Evolutionary conservation across 805 yeast genomes (phyloP), one percentile per base, ranked within the genome.

Genomic region (Wickerhamiella sergipiensis): DNA sequence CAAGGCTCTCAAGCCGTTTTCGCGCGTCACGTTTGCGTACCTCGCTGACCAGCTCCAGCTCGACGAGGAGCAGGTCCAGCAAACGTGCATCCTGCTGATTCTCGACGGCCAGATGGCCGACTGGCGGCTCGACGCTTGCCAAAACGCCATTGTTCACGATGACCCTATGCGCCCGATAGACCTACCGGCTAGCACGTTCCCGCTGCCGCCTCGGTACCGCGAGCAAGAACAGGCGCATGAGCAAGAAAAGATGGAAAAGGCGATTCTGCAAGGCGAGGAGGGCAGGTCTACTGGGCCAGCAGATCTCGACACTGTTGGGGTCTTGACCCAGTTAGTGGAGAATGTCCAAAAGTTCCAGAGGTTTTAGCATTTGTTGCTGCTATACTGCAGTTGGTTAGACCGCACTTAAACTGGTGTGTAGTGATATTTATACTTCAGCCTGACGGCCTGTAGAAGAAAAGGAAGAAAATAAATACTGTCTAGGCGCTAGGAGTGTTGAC

Each of bases 1-100:
- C n/a, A 53, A 61, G 23, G n/a, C 59, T 44, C 57, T 65, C 38
- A 54, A 53, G 48, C 70, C 70, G 8, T 66, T 61, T 43, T 54
- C 62, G 17, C 52, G 62, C 7, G 61, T 65, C 29, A 58, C 57
- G 2, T 50, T 61, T 29, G 51, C 24, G n/a, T 59, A 53, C 43
- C 52, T 67, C 7, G 64, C 66, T 12, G 26, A 46, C 18, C 31
- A 50, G 21, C 53, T 66, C 6, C 50, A 46, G 19, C 52, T 64
- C 10, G 46, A 52, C n/a, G 49, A 17, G 9, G 50, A 48, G 4
- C 50, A 53, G 33, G 53, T 62, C 38, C 58, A 55, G 24, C 51
- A 55, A 15, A 48, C 64, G 6, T 43, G 64, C 8, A 53, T 52
- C 6, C 52, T 50, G 49, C 59, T 65, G 42, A 63, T 65, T 43